phyloP scores from a whole-genome alignment of 257 asterid genomes.

The Solanum rostratum region DNA sequence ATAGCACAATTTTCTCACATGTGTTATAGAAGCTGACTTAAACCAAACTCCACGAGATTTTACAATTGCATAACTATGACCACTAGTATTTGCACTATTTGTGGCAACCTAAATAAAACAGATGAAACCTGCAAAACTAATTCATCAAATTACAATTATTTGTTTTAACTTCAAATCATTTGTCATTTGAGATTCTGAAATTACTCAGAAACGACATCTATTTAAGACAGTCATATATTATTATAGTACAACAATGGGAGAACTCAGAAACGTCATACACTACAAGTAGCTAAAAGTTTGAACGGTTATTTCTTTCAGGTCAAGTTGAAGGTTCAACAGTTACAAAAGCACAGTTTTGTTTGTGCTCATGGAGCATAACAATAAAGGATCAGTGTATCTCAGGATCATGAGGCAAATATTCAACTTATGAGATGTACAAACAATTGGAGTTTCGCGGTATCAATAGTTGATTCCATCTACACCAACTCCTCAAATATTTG shows the following conservation, averaged over 20 bases:
- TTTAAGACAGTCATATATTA: background rate
- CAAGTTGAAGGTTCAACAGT: background rate
- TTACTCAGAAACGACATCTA: background rate
- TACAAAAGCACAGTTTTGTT: background rate
- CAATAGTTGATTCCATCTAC: conserved; percentile 19
- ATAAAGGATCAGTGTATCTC: conserved; percentile 14
- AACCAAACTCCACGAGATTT: background rate
- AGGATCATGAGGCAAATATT: conserved; percentile 10
- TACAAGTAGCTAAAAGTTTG: background rate
- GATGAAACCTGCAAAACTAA: background rate
- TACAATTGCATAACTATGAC: background rate
- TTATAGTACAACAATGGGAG: background rate
- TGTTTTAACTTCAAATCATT: background rate
- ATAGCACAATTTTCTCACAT: background rate
- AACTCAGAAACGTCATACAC: background rate
- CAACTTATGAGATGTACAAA: conserved; percentile 14
- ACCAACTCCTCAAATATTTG: conserved; percentile 1
- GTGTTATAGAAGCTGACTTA: background rate
- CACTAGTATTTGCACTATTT: background rate
- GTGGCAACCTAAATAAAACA: background rate
- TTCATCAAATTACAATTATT: background rate
- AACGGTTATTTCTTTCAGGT: background rate
- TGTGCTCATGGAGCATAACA: conserved; percentile 4
- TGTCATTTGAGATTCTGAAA: background rate
- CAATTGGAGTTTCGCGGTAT: conserved; percentile 14